Evolutionary conservation across 768 basidiomycete genomes (phyloP).

Genomic region (Termitomyces sp.): DNA sequence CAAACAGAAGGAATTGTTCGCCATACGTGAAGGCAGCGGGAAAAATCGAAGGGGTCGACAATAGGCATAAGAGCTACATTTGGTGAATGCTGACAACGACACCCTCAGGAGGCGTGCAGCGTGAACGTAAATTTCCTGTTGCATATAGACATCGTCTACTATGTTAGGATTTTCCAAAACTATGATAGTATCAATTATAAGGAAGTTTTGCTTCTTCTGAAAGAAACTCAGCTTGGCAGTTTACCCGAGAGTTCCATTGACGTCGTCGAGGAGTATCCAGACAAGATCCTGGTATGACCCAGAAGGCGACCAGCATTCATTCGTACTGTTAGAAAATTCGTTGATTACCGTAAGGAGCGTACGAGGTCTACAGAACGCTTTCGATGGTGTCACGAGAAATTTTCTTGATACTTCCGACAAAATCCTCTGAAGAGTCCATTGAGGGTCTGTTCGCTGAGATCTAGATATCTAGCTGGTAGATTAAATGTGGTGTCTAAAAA

Average conservation of each 20-base stretch:
- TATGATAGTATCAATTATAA: neutral
- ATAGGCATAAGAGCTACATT: neutral
- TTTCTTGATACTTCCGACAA: slow-evolving; percentile 9
- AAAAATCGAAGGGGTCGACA: neutral
- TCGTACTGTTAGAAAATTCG: neutral
- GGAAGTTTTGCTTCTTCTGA: neutral
- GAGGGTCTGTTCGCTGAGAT: too few relatives aligned
- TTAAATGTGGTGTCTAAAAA: neutral
- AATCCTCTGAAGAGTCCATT: slow-evolving; percentile 5
- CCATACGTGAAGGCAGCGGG: neutral
- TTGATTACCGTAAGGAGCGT: neutral
- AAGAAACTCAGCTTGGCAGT: neutral
- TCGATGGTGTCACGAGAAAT: neutral
- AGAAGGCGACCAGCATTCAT: neutral
- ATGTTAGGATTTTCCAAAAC: neutral
- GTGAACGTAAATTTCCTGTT: neutral
- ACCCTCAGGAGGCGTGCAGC: neutral
- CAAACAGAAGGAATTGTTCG: neutral
- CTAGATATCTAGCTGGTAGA: neutral
- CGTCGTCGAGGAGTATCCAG: neutral
- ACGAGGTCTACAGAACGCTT: slow-evolving; percentile 2
- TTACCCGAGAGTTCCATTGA: neutral
- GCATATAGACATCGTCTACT: neutral
- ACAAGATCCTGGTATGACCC: neutral
- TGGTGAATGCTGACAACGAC: neutral